Base-by-base conservation (phyloP, 2,329 filamentous ascomycete genomes). In the Aspergillus brasiliensis region DNA sequence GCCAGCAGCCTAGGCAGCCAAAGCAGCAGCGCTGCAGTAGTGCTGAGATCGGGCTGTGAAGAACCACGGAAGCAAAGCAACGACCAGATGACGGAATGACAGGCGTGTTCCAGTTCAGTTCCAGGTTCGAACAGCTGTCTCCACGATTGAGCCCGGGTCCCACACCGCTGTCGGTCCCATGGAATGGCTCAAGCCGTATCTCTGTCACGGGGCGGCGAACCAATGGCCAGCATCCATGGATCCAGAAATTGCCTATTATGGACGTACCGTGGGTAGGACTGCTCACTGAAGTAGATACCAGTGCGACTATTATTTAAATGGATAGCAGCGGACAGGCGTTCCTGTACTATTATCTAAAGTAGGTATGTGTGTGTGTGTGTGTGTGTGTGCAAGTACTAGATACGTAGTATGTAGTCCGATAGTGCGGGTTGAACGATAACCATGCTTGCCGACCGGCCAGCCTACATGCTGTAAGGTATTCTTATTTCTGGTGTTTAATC, bases 121-220 rank as follows among this genome's bases (percentile, higher is more conserved):
- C 57, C 61, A 60, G 48, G 58, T 56, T 56, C 58, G 58, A 61
- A 61, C 55, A 64, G 59, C 49, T 62, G 62, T 60, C 62, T 64
- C 62, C 62, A 64, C 62, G 62, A 60, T 58, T 59, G 38, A 51
- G 44, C 42, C 37, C 57, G 57, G 60, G 62, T 58, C 62, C 62
- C 62, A 64, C 62, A 51, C 25, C 38, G 34, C 49, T n/a, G 31
- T 34, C 31, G 60, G 60, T 59, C 60, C 55, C 62, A 58, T 58
- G 48, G 55, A 47, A 34, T 34, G 31, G 31, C 31, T 34, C 54
- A 23, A 48, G 42, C 40, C 42, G 40, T 44, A 61, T 56, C 56
- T 51, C 51, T 58, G 52, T 59, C 56, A 59, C 56, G 59, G 56
- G 57, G 40, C 55, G 23, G 42, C 25, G 11, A 58, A 21, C 56